These are phyloP conservation scores for Talaromyces sp. DNA, from an alignment of 2,329 filamentous ascomycete genomes.

Conservation along the genomic window DNA sequence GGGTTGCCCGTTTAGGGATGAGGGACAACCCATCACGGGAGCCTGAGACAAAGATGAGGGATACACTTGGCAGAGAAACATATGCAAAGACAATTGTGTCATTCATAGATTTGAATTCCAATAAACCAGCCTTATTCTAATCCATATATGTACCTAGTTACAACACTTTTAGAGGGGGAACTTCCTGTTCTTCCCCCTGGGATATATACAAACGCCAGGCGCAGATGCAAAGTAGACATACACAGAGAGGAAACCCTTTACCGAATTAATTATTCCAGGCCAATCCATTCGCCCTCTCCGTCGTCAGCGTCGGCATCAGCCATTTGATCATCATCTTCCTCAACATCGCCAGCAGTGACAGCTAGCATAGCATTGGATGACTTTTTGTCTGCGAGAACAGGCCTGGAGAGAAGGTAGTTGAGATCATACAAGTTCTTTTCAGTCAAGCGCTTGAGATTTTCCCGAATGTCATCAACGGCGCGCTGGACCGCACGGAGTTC, in stretches of 20 bases:
- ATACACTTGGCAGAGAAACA: background rate
- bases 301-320: slow-evolving; percentile 45
- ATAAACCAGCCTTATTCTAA: background rate
- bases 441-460: slow-evolving; percentile 78
- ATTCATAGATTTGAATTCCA: too few relatives aligned
- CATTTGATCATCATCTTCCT: slow-evolving; percentile 33
- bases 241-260: slow-evolving; percentile 5
- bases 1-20: background rate
- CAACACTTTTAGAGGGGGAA: background rate
- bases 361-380: slow-evolving; percentile 32
- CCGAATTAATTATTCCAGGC: slow-evolving; percentile 48
- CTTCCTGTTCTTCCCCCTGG: slow-evolving; percentile 1
- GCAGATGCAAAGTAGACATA: slow-evolving; percentile 30
- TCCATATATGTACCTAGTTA: background rate
- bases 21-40: background rate
- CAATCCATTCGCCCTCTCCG: slow-evolving; percentile 56
- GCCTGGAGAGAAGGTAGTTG: slow-evolving; percentile 72
- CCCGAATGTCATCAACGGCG: slow-evolving; percentile 76
- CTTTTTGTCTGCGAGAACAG: slow-evolving; percentile 40
- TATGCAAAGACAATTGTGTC: too few relatives aligned
- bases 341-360: slow-evolving; percentile 29
- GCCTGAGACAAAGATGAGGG: background rate
- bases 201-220: slow-evolving; percentile 29
- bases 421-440: slow-evolving; percentile 90
- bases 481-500: slow-evolving; percentile 83